Evolutionary conservation across 176 grass and related monocot genomes (phyloP).

Genomic region (Carex cristatella): DNA sequence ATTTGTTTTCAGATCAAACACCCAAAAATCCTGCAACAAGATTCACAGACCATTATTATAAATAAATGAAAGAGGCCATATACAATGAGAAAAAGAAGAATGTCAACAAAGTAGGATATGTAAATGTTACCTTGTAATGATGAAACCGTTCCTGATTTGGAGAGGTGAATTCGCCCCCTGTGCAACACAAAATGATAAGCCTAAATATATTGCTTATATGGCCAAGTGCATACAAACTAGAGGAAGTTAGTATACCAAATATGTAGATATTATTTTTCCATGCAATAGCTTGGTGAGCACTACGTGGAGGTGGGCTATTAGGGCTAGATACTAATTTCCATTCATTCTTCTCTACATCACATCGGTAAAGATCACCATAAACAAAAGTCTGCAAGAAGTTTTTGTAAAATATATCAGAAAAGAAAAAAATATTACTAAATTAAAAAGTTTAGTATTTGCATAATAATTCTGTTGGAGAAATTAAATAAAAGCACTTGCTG

Average conservation of each 20-base stretch:
- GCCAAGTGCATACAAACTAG: conserved; percentile 7
- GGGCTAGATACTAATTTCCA: conserved; percentile 97
- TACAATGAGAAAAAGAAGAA: conserved; percentile 10
- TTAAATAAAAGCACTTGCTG: neutral
- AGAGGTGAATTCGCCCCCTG: conserved; percentile 96
- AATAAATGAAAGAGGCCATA: neutral
- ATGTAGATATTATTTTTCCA: conserved; percentile 97
- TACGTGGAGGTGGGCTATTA: conserved; percentile 93
- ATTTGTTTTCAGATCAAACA: conserved; percentile 87
- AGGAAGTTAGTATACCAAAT: conserved; percentile 62
- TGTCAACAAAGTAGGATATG: neutral
- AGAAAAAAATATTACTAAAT: neutral
- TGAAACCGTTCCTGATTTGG: conserved; percentile 98
- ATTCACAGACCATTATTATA: neutral
- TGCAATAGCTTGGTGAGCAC: conserved; percentile 88
- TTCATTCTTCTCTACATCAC: conserved; percentile 95
- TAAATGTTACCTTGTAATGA: conserved; percentile 80
- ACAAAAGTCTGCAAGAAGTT: conserved; percentile 74
- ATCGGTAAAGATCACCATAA: conserved; percentile 97
- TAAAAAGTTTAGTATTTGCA: neutral
- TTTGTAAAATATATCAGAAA: conserved; percentile 3
- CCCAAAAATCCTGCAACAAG: conserved; percentile 81
- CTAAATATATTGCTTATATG: neutral
- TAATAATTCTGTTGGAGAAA: neutral
- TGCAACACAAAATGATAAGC: conserved; percentile 8